Evolutionary conservation across 2,329 filamentous ascomycete genomes (phyloP).

Genomic region (Aspergillus japonicus): DNA sequence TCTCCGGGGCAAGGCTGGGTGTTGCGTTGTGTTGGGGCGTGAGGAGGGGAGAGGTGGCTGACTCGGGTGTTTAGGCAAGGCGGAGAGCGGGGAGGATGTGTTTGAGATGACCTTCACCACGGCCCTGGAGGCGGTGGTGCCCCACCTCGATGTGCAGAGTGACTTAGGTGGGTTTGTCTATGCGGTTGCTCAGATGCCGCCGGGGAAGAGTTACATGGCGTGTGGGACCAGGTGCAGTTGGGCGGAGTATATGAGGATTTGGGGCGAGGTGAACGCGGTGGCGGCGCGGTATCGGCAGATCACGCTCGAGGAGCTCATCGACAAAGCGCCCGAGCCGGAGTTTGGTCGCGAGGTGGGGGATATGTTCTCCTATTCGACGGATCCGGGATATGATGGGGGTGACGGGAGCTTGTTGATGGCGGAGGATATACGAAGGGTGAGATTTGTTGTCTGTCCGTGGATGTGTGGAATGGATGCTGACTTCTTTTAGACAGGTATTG

Average conservation of each 20-base stretch:
- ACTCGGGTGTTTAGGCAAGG: background rate
- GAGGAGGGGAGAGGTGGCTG: background rate
- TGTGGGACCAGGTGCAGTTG: slow-evolving; percentile 49
- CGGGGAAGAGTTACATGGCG: slow-evolving; percentile 52
- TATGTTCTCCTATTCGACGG: slow-evolving; percentile 51
- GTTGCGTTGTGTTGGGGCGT: background rate
- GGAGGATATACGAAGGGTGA: slow-evolving; percentile 47
- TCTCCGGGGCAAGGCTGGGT: background rate
- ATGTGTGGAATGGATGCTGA: background rate
- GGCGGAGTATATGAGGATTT: slow-evolving; percentile 47
- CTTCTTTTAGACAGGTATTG: slow-evolving; percentile 42
- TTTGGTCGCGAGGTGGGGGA: slow-evolving; percentile 46
- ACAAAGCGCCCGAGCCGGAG: slow-evolving; percentile 39
- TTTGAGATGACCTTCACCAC: slow-evolving; percentile 53
- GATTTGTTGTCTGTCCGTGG: slow-evolving; percentile 7
- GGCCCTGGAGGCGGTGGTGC: slow-evolving; percentile 37
- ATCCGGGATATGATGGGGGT: slow-evolving; percentile 53
- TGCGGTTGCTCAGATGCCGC: slow-evolving; percentile 51
- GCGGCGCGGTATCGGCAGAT: slow-evolving; percentile 43
- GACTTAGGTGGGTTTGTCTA: slow-evolving; percentile 52
- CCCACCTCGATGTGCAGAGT: slow-evolving; percentile 49
- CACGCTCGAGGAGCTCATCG: slow-evolving; percentile 44
- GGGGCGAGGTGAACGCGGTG: slow-evolving; percentile 40
- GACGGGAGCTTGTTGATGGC: slow-evolving; percentile 44
- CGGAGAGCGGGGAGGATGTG: slow-evolving; percentile 23